Conservation (phyloP, 257 asterid species). For the Nicotiana noctiflora region DNA sequence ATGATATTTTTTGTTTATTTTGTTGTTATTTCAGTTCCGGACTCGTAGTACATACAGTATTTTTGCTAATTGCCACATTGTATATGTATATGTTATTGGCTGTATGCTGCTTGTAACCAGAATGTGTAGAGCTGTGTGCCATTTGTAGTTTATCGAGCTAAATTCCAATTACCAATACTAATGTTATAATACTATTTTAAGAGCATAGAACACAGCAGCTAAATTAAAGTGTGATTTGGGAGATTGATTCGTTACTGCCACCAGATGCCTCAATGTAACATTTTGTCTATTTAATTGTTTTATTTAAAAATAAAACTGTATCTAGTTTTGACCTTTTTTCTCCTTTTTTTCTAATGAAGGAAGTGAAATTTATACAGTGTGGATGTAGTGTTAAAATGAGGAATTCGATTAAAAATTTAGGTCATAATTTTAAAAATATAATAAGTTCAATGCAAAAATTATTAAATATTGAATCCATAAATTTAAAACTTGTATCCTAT, state of each 20-base stretch:
- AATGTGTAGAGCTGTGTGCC: slow-evolving; percentile 74
- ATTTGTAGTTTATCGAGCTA: slow-evolving; percentile 52
- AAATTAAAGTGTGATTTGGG: too few species aligned
- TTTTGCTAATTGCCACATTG: not conserved
- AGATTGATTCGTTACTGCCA: not conserved
- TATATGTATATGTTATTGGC: slow-evolving; percentile 41
- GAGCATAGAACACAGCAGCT: not conserved
- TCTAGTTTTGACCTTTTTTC: not conserved
- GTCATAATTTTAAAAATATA: too few species aligned
- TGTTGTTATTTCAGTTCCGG: too few species aligned
- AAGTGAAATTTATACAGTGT: not conserved
- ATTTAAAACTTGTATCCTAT: too few species aligned
- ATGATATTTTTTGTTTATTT: too few species aligned
- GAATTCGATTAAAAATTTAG: too few species aligned
- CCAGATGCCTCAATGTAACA: not conserved
- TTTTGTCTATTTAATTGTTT: too few species aligned
- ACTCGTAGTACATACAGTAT: too few species aligned
- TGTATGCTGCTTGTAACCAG: slow-evolving; percentile 74
- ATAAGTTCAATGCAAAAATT: too few species aligned
- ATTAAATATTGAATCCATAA: too few species aligned
- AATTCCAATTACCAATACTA: slow-evolving; percentile 37
- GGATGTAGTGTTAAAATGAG: too few species aligned
- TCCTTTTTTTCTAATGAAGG: not conserved
- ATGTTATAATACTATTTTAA: not conserved
- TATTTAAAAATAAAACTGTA: not conserved